Conservation (phyloP, 768 basidiomycete species). For the Boletus vinaceobasis region DNA sequence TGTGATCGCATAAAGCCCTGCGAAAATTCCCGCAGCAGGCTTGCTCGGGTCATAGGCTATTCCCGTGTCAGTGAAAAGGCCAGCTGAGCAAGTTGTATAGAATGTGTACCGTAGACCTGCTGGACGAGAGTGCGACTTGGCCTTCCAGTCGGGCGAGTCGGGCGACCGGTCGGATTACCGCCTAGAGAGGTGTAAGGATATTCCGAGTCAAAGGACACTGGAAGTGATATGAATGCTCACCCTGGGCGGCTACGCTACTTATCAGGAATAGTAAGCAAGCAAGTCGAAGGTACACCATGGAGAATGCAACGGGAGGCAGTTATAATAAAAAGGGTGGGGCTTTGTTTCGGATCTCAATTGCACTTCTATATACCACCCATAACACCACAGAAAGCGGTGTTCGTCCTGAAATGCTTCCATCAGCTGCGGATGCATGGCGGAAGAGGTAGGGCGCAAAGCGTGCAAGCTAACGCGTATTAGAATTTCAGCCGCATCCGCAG, state of each 20-base stretch:
- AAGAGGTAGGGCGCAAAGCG: no score
- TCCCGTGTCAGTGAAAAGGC: background rate
- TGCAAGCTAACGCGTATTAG: background rate
- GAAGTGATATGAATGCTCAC: background rate
- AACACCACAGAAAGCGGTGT: background rate
- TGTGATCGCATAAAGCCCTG: constrained; percentile 18
- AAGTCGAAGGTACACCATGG: background rate
- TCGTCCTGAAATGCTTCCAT: no score
- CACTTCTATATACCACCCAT: background rate
- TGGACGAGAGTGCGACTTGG: constrained; percentile 9
- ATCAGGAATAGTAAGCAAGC: background rate
- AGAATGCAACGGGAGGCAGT: background rate
- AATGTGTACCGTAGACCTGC: background rate
- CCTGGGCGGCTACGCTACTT: constrained; percentile 1
- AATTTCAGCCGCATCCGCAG: background rate
- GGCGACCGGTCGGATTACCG: background rate
- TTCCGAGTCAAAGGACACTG: background rate
- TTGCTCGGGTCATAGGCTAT: constrained; percentile 27
- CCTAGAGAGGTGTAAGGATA: no score
- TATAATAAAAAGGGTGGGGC: background rate
- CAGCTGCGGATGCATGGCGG: no score
- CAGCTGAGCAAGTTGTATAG: background rate
- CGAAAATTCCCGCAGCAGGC: constrained; percentile 20
- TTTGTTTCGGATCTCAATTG: background rate
- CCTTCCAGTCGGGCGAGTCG: constrained; percentile 1